Conservation (phyloP, 768 basidiomycete genomes). For the Amanita rubescens region DNA sequence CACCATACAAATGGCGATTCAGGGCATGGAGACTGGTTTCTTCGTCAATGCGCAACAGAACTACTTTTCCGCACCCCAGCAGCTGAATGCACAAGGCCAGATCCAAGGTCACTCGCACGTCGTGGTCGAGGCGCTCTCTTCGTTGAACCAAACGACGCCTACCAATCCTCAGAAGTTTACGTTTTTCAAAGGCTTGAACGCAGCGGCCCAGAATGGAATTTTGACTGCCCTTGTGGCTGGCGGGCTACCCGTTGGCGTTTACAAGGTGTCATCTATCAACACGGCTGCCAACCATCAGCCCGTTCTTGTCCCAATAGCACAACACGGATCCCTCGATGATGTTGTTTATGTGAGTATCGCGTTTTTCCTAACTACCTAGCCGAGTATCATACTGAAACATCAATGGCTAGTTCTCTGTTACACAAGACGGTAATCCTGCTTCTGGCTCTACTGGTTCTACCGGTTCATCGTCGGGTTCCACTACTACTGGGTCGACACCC, state of each 20-base stretch:
- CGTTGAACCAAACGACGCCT: conserved; percentile 33
- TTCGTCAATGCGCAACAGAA: conserved; percentile 45
- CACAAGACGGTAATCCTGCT: conserved; percentile 20
- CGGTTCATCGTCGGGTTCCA: background rate
- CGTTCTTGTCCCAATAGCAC: conserved; percentile 38
- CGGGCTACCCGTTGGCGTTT: conserved; percentile 50
- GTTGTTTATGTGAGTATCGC: conserved; percentile 32
- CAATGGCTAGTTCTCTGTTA: conserved; percentile 26
- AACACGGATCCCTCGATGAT: conserved; percentile 45
- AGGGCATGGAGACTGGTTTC: conserved; percentile 34
- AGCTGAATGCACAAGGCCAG: conserved; percentile 31
- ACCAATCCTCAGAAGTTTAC: conserved; percentile 45
- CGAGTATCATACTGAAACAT: background rate
- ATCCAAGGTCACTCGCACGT: conserved; percentile 53
- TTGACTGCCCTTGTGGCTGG: conserved; percentile 37
- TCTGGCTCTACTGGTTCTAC: background rate
- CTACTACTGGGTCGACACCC: conserved; percentile 2
- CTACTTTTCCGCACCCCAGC: conserved; percentile 46
- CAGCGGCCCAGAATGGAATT: conserved; percentile 41
- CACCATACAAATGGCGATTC: conserved; percentile 31
- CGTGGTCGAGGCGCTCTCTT: conserved; percentile 39
- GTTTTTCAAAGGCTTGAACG: conserved; percentile 59
- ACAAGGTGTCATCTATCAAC: conserved; percentile 51
- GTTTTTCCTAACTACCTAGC: background rate
- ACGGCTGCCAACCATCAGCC: conserved; percentile 43